Evolutionary conservation across 148 eudicot species (phyloP).

Genomic region (Rhododendron mucronatum): DNA sequence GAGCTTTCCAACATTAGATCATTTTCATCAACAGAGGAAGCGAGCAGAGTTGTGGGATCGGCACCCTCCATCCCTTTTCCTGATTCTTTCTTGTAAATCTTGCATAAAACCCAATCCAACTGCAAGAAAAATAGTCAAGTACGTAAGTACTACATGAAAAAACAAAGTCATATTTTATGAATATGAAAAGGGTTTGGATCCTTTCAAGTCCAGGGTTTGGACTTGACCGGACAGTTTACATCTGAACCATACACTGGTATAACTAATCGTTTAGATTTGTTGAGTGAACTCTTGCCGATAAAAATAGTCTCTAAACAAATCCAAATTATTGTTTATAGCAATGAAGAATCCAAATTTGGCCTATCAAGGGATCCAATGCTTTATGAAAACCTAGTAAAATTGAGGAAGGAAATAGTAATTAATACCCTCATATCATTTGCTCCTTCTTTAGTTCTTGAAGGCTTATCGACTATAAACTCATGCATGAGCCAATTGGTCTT

Average conservation of each 20-base stretch:
- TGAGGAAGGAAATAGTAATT: neutral
- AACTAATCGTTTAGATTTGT: too few species aligned
- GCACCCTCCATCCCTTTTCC: neutral
- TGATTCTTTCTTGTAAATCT: neutral
- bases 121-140: neutral
- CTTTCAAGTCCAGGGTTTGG: too few species aligned
- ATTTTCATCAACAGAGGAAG: neutral
- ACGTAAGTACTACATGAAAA: too few species aligned
- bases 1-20: neutral
- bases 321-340: too few species aligned
- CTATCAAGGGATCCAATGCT: too few species aligned
- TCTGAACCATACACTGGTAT: too few species aligned
- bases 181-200: neutral
- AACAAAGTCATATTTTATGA: too few species aligned
- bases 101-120: neutral
- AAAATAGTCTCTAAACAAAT: too few species aligned
- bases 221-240: too few species aligned
- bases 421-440: slow-evolving; percentile 17
- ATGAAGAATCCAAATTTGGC: too few species aligned
- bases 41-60: neutral
- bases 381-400: too few species aligned
- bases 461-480: slow-evolving; percentile 10
- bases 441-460: neutral
- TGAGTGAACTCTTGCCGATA: too few species aligned
- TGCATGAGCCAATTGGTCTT: slow-evolving; percentile 33